Base-by-base conservation (phyloP, 2,329 filamentous ascomycete species). In the Aspergillaceae sp. region DNA sequence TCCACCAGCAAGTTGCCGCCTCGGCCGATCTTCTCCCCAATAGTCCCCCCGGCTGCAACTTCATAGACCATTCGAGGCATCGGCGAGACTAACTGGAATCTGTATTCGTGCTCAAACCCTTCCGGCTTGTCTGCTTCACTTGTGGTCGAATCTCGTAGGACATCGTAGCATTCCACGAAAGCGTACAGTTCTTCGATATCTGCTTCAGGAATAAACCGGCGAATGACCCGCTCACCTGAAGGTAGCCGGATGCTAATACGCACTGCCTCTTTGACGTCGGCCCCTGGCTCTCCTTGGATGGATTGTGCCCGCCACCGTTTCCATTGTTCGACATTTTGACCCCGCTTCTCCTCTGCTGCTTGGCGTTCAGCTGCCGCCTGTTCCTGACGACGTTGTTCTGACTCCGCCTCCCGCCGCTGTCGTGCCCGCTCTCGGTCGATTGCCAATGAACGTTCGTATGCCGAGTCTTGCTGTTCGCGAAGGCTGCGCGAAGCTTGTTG, bases 1-100 rank as follows among this genome's bases (percentile, higher is more conserved):
- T 98, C 92, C 8, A 97, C 90, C 54, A 97, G 86, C 48, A 98
- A 69, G 66, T 94, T 95, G 3, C 85, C 88, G 53, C 87, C 90
- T 55, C 83, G 76, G 3, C 91, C 88, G 61, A 97, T 83, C 55
- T 80, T 79, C 53, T 86, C 79, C 29, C 76, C 76, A 57, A 96
- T 76, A 26, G 79, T 84, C 3, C 78, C 80, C 0, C 77, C 78
- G 34, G 73, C 71, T 45, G 82, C 80, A 4, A 90, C 71, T 50
- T 85, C 82, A 64, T 87, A 91, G 30, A 92, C 86, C 48, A 83
- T 79, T 43, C 92, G 76, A 4, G 92, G 92, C 76, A 98, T 82
- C 0, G 88, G 83, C 28, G 84, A 87, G 2, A 91, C 88, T 40
- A 98, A 79, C 47, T 79, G 79, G 67, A 98, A 98, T n/a, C 71